A percentile compares a stretch with the other conserved stretches of the same genome.
These are phyloP conservation scores for Acacia melanoxylon DNA, from an alignment of 306 rosid species.

Conservation along the genomic window DNA sequence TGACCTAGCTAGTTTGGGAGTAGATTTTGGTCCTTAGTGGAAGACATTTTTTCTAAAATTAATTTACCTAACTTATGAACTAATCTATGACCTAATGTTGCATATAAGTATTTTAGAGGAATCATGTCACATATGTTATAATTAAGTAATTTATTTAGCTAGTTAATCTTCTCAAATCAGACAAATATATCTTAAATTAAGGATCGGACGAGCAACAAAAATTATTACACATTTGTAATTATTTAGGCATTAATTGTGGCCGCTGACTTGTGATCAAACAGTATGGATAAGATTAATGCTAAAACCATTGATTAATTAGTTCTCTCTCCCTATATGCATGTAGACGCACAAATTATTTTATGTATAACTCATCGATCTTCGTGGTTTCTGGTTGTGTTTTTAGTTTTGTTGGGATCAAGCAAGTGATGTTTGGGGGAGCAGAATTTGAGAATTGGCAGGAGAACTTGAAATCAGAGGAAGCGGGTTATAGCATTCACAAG, in stretches of 20 bases:
- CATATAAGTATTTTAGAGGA: too few species aligned
- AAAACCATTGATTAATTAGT: neutral
- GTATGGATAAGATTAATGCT: neutral
- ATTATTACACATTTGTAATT: neutral
- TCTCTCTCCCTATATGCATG: neutral
- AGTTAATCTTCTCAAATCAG: too few species aligned
- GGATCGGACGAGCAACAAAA: neutral
- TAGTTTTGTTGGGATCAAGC: constrained; percentile 85
- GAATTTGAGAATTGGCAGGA: constrained; percentile 92
- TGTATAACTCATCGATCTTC: neutral
- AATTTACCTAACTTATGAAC: too few species aligned
- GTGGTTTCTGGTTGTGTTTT: constrained; percentile 3
- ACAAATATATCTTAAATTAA: too few species aligned
- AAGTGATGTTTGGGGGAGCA: constrained; percentile 74
- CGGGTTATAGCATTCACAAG: constrained; percentile 69
- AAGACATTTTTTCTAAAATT: too few species aligned
- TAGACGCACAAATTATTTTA: neutral
- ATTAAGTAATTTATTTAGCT: too few species aligned
- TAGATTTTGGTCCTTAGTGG: too few species aligned
- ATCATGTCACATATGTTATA: too few species aligned
- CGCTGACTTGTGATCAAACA: neutral
- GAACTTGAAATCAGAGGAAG: constrained; percentile 70
- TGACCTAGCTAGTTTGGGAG: too few species aligned
- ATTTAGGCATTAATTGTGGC: neutral
- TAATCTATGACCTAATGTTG: too few species aligned